Evolutionary conservation across 139 green algal genomes (phyloP).

Genomic region (Chlorella ohadii): DNA sequence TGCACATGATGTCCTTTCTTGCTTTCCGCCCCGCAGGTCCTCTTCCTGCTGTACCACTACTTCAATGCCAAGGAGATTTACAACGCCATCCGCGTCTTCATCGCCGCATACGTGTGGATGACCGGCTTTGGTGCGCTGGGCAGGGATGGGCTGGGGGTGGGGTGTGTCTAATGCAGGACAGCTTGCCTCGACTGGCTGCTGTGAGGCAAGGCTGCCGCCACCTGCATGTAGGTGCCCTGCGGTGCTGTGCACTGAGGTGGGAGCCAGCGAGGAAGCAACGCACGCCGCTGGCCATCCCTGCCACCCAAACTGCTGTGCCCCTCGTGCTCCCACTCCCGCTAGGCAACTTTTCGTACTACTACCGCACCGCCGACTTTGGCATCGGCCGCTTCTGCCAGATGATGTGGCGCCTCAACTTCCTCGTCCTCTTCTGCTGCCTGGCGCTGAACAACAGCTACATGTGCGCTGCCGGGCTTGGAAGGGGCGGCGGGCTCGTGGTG

Average conservation of each 20-base stretch:
- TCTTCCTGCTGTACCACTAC: conserved; percentile 98
- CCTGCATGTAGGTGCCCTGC: no score
- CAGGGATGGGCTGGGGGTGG: neutral
- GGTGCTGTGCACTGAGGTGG: no score
- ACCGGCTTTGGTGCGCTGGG: conserved; percentile 80
- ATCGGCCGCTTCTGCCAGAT: conserved; percentile 87
- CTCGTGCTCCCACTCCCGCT: no score
- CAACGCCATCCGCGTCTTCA: conserved; percentile 98
- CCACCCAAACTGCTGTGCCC: no score
- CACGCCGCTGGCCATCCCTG: no score
- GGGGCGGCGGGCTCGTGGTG: no score
- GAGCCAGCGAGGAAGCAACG: no score
- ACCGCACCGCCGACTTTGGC: conserved; percentile 82
- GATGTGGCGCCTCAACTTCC: conserved; percentile 98
- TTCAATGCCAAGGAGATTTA: conserved; percentile 93
- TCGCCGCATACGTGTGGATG: conserved; percentile 98
- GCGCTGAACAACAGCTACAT: conserved; percentile 94
- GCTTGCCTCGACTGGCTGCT: no score
- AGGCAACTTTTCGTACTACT: conserved; percentile 97
- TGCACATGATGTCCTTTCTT: no score
- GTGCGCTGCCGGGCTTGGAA: conserved; percentile 34
- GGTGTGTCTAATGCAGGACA: no score
- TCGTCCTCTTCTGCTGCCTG: conserved; percentile 84
- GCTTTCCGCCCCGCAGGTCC: no score
- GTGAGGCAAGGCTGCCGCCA: neutral